phyloP scores from a whole-genome alignment of 1,139 yeast genomes.

The Sugiyamaella grinbergsii region DNA sequence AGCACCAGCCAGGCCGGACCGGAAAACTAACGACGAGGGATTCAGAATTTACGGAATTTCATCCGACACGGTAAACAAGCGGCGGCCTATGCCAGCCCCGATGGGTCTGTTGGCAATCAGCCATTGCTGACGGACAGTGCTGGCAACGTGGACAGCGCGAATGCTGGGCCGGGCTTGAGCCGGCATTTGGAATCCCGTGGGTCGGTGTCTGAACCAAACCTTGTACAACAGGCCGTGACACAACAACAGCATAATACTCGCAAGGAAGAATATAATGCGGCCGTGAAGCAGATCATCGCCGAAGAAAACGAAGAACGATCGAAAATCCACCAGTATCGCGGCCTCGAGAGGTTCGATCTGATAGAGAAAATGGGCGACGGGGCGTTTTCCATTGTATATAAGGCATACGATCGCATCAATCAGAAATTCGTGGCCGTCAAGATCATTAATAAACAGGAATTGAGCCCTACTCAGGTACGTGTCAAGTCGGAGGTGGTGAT shows the following conservation, averaged over 20 bases:
- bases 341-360: slow-evolving; percentile 51
- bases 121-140: slow-evolving; percentile 2
- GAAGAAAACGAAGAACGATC: slow-evolving; percentile 54
- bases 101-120: slow-evolving; percentile 5
- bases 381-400: slow-evolving; percentile 85
- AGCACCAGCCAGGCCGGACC: too few species aligned
- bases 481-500: not conserved
- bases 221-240: slow-evolving; percentile 41
- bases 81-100: slow-evolving; percentile 13
- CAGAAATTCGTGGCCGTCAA: slow-evolving; percentile 74
- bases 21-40: not conserved
- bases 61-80: slow-evolving; percentile 87
- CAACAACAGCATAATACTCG: slow-evolving; percentile 33
- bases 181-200: slow-evolving; percentile 14
- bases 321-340: slow-evolving; percentile 51
- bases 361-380: slow-evolving; percentile 60
- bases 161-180: not conserved
- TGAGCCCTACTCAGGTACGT: slow-evolving; percentile 50
- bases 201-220: slow-evolving; percentile 20
- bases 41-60: slow-evolving; percentile 67
- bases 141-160: too few species aligned
- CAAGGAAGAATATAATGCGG: slow-evolving; percentile 50
- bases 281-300: slow-evolving; percentile 63
- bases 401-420: slow-evolving; percentile 57
- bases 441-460: slow-evolving; percentile 70